phyloP scores from a whole-genome alignment of 2,329 filamentous ascomycete species.

The Teratosphaeria viscida region DNA sequence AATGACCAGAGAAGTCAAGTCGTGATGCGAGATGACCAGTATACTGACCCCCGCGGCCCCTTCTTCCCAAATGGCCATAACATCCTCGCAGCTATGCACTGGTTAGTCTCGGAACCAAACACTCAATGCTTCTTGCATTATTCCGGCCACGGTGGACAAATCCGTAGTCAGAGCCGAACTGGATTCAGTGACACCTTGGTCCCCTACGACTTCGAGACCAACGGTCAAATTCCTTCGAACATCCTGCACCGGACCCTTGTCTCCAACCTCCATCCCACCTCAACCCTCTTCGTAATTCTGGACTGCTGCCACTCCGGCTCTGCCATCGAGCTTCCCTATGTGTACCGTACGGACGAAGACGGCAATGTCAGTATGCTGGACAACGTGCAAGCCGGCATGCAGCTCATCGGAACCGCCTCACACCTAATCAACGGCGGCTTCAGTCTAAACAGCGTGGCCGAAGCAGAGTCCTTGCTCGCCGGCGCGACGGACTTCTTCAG shows the following conservation, averaged over 20 bases:
- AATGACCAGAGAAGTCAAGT: constrained; percentile 33
- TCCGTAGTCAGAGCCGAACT: constrained; percentile 20
- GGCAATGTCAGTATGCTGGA: constrained; percentile 48
- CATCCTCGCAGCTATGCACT: constrained; percentile 44
- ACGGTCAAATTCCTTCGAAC: constrained; percentile 45
- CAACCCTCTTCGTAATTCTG: constrained; percentile 46
- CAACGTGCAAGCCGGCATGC: constrained; percentile 42
- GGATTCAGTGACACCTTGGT: constrained; percentile 21
- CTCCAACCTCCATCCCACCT: constrained; percentile 39
- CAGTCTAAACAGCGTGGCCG: constrained; percentile 34
- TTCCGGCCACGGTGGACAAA: constrained; percentile 49
- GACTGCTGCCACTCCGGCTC: constrained; percentile 55
- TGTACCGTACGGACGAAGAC: constrained; percentile 47
- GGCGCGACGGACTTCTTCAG: constrained; percentile 47
- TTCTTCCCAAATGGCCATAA: constrained; percentile 26
- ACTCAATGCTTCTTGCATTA: constrained; percentile 48
- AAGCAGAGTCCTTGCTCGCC: constrained; percentile 43
- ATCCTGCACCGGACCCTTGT: constrained; percentile 44
- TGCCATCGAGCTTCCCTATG: constrained; percentile 48
- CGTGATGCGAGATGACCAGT: constrained; percentile 33
- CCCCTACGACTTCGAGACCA: constrained; percentile 29
- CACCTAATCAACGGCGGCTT: constrained; percentile 43
- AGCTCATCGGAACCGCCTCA: constrained; percentile 40
- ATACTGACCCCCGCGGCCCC: constrained; percentile 21
- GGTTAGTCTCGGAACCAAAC: constrained; percentile 45